Base-by-base conservation (phyloP, 2,329 filamentous ascomycete genomes). In the Mycosphaerella sp. region DNA sequence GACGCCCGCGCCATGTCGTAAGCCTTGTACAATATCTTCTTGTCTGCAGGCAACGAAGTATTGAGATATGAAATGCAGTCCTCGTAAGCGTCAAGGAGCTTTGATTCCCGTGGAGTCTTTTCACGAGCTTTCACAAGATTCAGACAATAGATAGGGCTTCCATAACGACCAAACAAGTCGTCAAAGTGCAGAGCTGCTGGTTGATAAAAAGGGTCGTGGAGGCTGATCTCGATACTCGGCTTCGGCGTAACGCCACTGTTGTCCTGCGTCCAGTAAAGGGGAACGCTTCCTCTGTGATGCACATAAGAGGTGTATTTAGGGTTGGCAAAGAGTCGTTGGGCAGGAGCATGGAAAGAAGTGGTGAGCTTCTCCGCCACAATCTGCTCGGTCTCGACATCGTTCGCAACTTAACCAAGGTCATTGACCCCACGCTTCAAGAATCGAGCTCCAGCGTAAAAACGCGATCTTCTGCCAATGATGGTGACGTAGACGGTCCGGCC, bases 1-100 rank as follows among this genome's bases (percentile, higher is more conserved):
- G 92, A 89, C 4, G 93, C 92, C 55, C 93, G 81, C 58, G 91
- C 95, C 93, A 98, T 98, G 68, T 98, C 93, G 83, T 93, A 98
- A 2, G 92, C 90, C 64, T 93, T 89, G 70, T 98, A 92, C 8
- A 92, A 82, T 48, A 98, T 95, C 67, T 89, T 89, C 66, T 91
- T 89, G 53, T 84, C 85, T 2, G 78, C 73, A 0, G 93, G 92
- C 2, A 98, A 76, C 55, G 95, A 95, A 67, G 97, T 92, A 62
- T 97, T 98, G 45, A 98, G 82, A 64, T 98, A 98, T 41, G 84
- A 81, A 59, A 97, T 85, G 4, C 90, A 89, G 61, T 87, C 82
- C 3, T 89, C 90, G 67, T 90, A 97, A 69, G 96, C 92, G 36
- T 84, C 79, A 1, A 97, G 75, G 5, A 98, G 76, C 68, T 96